Conservation (phyloP, 345 rosid genomes). For the Gossypioides kirkii region DNA sequence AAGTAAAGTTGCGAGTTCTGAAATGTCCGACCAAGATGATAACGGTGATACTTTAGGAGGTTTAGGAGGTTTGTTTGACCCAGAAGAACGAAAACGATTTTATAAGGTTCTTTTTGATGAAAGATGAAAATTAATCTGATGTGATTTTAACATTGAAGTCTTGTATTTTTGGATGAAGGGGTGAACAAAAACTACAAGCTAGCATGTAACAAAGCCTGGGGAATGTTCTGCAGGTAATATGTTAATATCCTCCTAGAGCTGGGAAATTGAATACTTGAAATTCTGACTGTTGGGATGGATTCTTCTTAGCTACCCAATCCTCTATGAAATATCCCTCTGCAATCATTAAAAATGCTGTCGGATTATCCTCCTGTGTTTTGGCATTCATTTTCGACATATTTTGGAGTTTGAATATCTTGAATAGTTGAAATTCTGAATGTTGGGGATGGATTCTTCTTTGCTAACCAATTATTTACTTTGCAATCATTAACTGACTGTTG, state of each 20-base stretch:
- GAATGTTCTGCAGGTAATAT: background rate
- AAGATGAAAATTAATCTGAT: constrained; percentile 17
- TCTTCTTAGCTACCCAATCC: background rate
- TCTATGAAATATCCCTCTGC: background rate
- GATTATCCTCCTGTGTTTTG: too few species aligned
- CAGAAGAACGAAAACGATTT: constrained; percentile 82
- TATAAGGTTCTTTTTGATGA: constrained; percentile 74
- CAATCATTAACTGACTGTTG: background rate
- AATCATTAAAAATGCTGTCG: background rate
- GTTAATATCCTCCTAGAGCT: background rate
- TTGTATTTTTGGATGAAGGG: background rate
- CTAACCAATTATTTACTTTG: background rate
- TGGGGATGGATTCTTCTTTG: background rate
- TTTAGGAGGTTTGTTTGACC: constrained; percentile 55
- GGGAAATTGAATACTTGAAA: background rate
- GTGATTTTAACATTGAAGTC: background rate
- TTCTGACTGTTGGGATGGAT: background rate
- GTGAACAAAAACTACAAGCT: background rate
- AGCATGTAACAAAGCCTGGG: background rate
- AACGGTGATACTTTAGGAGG: constrained; percentile 43
- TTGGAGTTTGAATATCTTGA: background rate
- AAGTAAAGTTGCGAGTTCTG: constrained; percentile 30
- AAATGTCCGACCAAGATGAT: constrained; percentile 40
- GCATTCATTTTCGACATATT: background rate
- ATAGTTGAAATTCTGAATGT: background rate